Evolutionary conservation across 2,329 filamentous ascomycete species (phyloP), one percentile per base, ranked within the genome.

Genomic region (Calonectria multiphialidica): DNA sequence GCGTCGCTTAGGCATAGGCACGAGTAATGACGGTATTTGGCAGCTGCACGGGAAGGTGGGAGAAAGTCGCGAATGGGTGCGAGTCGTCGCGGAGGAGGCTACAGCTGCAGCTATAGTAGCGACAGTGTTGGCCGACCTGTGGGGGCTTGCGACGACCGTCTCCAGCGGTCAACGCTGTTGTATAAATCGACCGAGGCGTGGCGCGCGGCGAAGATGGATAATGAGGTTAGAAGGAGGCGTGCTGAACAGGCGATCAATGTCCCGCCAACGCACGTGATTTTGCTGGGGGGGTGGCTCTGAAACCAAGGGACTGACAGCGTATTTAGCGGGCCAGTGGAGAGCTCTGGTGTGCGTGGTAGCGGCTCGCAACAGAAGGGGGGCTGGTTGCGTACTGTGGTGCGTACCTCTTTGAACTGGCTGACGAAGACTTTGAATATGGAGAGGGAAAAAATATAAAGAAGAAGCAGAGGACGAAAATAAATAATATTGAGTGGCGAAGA

Each of bases 1-100:
- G 70, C 81, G 81, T 79, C 66, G 70, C 74, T 71, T 77, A 72
- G 81, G 80, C 82, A 84, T 84, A 81, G 78, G 80, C 78, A 75
- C 76, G 73, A 70, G 64, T 72, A 53, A 59, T 68, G 62, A 62
- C 50, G 65, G 68, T 68, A 72, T 30, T 45, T 69, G 65, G 44
- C 53, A 68, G 42, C 57, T 68, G 68, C 67, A 44, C 23, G 47
- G 57, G 33, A 62, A 63, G 50, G 62, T 37, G 42, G 68, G 49
- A 50, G 33, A 68, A 64, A 47, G 68, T 70, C 65, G 65, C 65
- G 37, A 63, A 63, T 47, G 68, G 63, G 57, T 55, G 49, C 35
- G 16, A 35, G 37, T 70, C 62, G 72, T 71, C 53, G 33, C n/a
- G 35, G 59, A 47, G 44, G 42, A 21, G 47, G 68, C 49, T 68